Evolutionary conservation across 768 basidiomycete genomes (phyloP), one percentile per base, ranked within the genome.

Genomic region (Paxillus rubicundulus): DNA sequence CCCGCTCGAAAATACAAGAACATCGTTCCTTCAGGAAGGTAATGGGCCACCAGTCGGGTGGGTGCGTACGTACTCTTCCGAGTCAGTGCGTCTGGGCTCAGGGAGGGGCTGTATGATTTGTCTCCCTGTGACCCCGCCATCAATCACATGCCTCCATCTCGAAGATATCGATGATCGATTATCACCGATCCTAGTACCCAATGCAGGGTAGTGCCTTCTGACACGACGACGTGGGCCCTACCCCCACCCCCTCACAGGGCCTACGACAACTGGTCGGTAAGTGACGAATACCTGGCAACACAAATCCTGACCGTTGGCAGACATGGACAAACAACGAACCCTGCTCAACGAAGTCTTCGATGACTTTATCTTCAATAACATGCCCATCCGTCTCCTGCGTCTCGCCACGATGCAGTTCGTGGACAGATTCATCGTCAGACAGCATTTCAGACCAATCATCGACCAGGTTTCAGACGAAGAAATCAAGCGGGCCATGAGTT

Each of bases 301-400:
- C 28, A 16, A 9, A 7, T 27, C n/a, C 24, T 21, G 18, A 14
- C 24, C 3, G 6, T 6, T 24, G 4, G 20, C 4, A 30, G 37
- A 24, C 17, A 37, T 47, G 46, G 24, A 48, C 9, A 39, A 48
- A 27, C 13, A 20, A 39, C 20, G 30, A 39, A 13, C 45, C 13
- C n/a, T 53, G 14, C 39, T 42, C 27, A 20, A 41, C 9, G 34
- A 47, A 28, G 17, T 40, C 16, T 47, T 58, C 44, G 33, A 57
- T 28, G 51, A 52, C 17, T 52, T 42, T 30, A 37, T 52, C 24
- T 47, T 46, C 16, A 47, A 52, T 28, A 10, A 37, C 17, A 20
- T 50, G 13, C 48, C 49, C 32, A 34, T 45, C 12, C 14, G 33
- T 16, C 36, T 45, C 17, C 21, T 50, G 10, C 39, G 43, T 24